These are phyloP conservation scores for Podaxis pistillaris DNA, from an alignment of 768 basidiomycete species.

Conservation along the genomic window DNA sequence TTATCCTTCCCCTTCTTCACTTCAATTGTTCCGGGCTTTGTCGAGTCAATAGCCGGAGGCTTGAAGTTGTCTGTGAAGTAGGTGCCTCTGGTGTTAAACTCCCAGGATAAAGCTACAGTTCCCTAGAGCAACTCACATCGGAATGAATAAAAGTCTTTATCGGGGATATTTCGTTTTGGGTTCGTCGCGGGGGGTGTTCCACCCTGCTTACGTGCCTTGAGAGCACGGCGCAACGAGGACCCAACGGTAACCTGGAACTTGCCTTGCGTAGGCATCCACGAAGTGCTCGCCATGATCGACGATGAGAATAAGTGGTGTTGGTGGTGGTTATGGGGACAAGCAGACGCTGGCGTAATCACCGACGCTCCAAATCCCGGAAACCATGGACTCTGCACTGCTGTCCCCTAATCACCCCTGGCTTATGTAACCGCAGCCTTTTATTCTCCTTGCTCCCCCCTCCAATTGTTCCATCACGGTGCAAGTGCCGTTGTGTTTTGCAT, in stretches of 20 bases:
- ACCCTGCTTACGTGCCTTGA: constrained; percentile 70
- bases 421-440: background rate
- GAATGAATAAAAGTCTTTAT: constrained; percentile 75
- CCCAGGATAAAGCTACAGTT: background rate
- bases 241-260: constrained; percentile 60
- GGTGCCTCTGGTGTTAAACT: background rate
- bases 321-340: background rate
- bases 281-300: constrained; percentile 39
- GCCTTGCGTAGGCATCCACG: constrained; percentile 63
- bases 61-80: constrained; percentile 65
- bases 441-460: background rate
- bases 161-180: constrained; percentile 49
- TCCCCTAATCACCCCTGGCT: background rate
- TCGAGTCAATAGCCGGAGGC: constrained; percentile 65
- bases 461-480: background rate
- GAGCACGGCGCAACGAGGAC: constrained; percentile 56
- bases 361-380: background rate
- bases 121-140: constrained; percentile 50
- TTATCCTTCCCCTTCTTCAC: constrained; percentile 53
- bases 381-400: background rate
- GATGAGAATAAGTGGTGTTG: background rate
- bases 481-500: background rate
- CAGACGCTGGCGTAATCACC: constrained; percentile 1
- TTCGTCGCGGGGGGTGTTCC: constrained; percentile 32
- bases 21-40: constrained; percentile 64